Evolutionary conservation across 1,284 basidiomycete genomes (phyloP).

Genomic region (Somion occarium): DNA sequence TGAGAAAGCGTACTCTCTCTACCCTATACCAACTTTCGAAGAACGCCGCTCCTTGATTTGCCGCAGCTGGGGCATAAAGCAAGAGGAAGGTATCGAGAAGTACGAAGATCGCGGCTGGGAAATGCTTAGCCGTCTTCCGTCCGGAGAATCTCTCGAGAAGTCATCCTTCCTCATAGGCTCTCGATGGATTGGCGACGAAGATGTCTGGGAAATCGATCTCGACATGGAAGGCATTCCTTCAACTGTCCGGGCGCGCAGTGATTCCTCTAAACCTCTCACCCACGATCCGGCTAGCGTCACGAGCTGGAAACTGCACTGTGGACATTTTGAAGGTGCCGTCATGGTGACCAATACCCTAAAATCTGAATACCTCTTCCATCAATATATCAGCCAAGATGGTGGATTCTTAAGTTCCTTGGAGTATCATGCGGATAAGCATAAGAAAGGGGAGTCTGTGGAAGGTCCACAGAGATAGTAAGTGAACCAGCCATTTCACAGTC

Average conservation of each 20-base stretch:
- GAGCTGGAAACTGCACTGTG: neutral
- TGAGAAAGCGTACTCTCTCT: constrained; percentile 24
- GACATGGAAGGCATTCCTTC: constrained; percentile 13
- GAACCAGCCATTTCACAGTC: too few relatives aligned
- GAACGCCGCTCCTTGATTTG: constrained; percentile 16
- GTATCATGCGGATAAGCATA: neutral
- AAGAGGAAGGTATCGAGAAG: constrained; percentile 17
- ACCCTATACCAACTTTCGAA: constrained; percentile 26
- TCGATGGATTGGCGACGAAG: constrained; percentile 22
- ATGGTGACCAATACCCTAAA: neutral
- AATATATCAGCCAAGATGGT: neutral
- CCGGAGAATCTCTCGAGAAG: neutral
- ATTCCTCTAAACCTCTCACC: neutral
- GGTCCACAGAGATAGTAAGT: too few relatives aligned
- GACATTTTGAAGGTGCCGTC: neutral
- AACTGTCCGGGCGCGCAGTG: neutral
- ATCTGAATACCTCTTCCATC: neutral
- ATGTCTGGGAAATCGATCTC: constrained; percentile 19
- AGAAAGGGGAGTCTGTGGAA: too few relatives aligned
- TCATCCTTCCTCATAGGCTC: constrained; percentile 16
- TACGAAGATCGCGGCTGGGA: constrained; percentile 23
- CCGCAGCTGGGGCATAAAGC: constrained; percentile 6
- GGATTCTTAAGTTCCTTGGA: neutral
- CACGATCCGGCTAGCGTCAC: neutral
- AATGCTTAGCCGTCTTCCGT: constrained; percentile 5